Base-by-base conservation (phyloP, 2,329 filamentous ascomycete species). In the Phyllosticta citribraziliensis region DNA sequence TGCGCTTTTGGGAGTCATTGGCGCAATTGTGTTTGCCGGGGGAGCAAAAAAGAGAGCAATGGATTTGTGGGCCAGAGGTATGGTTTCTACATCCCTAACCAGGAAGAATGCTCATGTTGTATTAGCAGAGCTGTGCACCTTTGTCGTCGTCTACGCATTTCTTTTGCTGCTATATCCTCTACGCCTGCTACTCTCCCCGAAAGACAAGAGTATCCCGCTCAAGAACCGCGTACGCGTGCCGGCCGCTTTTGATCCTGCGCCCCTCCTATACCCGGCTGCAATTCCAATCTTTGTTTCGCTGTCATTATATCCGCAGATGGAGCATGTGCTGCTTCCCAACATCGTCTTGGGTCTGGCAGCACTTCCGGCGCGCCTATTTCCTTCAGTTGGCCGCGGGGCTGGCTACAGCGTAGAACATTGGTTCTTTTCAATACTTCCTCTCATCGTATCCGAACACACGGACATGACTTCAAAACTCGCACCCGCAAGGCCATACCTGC, bases 171-270 rank as follows among this genome's bases (percentile, higher is more conserved):
- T 74, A 9, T 78, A 78, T 64, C 75, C 75, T 10, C 57, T 75
- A 19, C 67, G 75, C 57, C 65, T 77, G 5, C 65, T 76, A 2
- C 66, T 60, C 9, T 57, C 17, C 22, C 56, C 60, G n/a, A 54
- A 55, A 51, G 52, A 56, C 33, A 27, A 25, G 25, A 20, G 10
- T 19, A 52, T 25, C 66, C 53, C 69, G 68, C 60, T 73, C 70
- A 11, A 68, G 66, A 64, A 70, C 65, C 77, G 79, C 56, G 82
- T 86, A 67, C 79, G 80, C 51, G 78, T 96, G 47, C 91, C 91
- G 0, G 77, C 84, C 3, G 81, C 83, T n/a, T 96, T 97, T 73
- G 93, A 97, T 69, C 92, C 91, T 2, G 93, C 93, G 6, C 90
- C 92, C 11, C 80, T 96, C n/a, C 74, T 97, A 62, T 97, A 97